Evolutionary conservation across 2,329 filamentous ascomycete species (phyloP).

Genomic region (Metarhizium anisopliae): DNA sequence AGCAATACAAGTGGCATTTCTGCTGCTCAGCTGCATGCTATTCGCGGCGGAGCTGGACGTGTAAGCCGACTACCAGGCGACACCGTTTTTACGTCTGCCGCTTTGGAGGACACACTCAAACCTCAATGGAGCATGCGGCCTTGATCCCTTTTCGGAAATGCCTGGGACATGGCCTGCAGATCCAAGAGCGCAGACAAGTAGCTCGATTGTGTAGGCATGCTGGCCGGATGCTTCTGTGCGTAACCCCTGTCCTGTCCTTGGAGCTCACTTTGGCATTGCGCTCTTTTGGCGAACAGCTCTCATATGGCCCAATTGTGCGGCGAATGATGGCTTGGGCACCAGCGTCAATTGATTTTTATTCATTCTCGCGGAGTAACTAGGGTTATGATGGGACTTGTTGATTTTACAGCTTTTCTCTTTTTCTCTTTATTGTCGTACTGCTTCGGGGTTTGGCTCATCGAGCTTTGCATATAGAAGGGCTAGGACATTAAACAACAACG

Average conservation of each 20-base stretch:
- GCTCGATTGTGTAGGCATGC: background rate
- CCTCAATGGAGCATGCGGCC: conserved; percentile 48
- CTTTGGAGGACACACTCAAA: conserved; percentile 53
- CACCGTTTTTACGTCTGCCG: conserved; percentile 66
- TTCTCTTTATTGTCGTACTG: conserved; percentile 16
- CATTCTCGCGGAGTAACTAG: conserved; percentile 8
- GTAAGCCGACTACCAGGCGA: conserved; percentile 77
- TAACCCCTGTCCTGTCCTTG: background rate
- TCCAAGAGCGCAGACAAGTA: background rate
- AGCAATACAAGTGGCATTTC: conserved; percentile 69
- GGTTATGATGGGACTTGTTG: conserved; percentile 5
- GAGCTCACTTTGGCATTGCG: background rate
- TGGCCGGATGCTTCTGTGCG: background rate
- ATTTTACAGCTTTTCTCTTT: conserved; percentile 4
- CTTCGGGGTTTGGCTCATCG: conserved; percentile 13
- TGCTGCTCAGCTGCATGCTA: conserved; percentile 55
- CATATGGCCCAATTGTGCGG: background rate
- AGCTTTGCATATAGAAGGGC: conserved; percentile 26
- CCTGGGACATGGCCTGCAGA: background rate
- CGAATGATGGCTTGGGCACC: background rate
- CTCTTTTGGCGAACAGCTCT: background rate
- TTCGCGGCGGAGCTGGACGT: conserved; percentile 76
- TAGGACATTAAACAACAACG: conserved; percentile 15
- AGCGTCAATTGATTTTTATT: conserved; percentile 9
- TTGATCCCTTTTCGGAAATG: conserved; percentile 13